Evolutionary conservation across 345 rosid genomes (phyloP), one percentile per base, ranked within the genome.

Genomic region (Citrus sinensis): DNA sequence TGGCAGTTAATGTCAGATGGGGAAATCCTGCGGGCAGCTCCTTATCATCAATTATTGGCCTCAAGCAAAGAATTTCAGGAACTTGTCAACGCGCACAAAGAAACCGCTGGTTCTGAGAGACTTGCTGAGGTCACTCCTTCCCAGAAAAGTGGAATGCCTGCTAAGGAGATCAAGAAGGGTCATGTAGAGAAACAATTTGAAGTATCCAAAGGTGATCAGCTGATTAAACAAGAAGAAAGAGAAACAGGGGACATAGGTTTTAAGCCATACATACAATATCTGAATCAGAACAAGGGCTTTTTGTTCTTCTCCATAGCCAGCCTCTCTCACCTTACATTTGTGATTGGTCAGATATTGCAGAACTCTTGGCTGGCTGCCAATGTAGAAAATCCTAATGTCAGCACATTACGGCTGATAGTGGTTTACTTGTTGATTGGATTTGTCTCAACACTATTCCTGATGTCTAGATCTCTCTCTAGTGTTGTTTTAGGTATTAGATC

Each of bases 71-170:
- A 90, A 80, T 95, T 93, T 85, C 92, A 87, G 82, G 93, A 88
- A 64, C 98, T 95, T 9, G 98, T 93, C 79, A 87, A 93, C 76
- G 98, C 99, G 61, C 98, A 93, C 84, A 91, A 87, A 87, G 95
- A 95, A 82, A 95, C 98, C 0, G 99, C 99, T 61, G 99, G 99
- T 24, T 86, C 93, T 2, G 92, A 88, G 70, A 90, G 92, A 78
- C 87, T 86, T 67, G 66, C 86, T 4, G 85, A 84, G n/a, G 90
- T 84, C 49, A 75, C 88, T 5, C 71, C 81, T 64, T 80, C 83
- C 7, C 77, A 83, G 62, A 85, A 80, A 66, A 81, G 13, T 32
- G 76, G 83, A 67, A 71, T 77, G 51, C 76, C 85, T 65, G 51
- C 75, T 11, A 80, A 76, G 82, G 96, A 93, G 89, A 95, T 95